A percentile compares a stretch with the other conserved stretches of the same genome.
Conservation (phyloP, 768 basidiomycete genomes). For the Boletus speciosus region DNA sequence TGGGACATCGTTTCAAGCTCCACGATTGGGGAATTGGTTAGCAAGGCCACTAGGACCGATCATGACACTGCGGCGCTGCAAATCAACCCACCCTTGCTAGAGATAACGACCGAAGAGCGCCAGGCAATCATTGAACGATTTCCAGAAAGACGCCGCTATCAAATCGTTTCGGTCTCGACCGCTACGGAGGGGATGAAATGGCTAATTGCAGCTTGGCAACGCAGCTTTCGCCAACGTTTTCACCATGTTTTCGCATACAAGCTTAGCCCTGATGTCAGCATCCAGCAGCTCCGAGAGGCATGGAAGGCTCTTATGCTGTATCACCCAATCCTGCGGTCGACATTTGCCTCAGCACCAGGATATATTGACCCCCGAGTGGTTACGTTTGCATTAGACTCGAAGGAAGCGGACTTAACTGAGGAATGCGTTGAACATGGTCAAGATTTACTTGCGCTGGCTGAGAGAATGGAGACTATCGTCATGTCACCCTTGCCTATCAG, state of each 20-base stretch:
- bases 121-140: conserved; percentile 13
- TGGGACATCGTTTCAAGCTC: conserved; percentile 41
- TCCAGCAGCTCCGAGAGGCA: conserved; percentile 27
- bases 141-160: conserved; percentile 8
- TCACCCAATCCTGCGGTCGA: conserved; percentile 43
- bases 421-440: conserved; percentile 11
- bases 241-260: conserved; percentile 44
- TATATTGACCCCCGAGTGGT: conserved; percentile 20
- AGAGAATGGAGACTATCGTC: conserved; percentile 24
- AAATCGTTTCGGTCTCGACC: conserved; percentile 17
- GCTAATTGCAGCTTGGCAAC: conserved; percentile 43
- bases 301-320: conserved; percentile 37
- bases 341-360: conserved; percentile 31
- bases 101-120: conserved; percentile 12
- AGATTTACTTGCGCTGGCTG: conserved; percentile 5
- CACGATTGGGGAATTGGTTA: conserved; percentile 32
- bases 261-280: conserved; percentile 31
- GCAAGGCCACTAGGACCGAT: conserved; percentile 3
- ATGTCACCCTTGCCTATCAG: conserved; percentile 19
- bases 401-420: not conserved
- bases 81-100: not conserved
- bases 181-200: conserved; percentile 35
- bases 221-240: conserved; percentile 38
- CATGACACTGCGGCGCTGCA: not conserved
- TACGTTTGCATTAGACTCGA: conserved; percentile 18